Evolutionary conservation across 176 grass and related monocot species (phyloP).

Genomic region (Thinopyrum elongatum): DNA sequence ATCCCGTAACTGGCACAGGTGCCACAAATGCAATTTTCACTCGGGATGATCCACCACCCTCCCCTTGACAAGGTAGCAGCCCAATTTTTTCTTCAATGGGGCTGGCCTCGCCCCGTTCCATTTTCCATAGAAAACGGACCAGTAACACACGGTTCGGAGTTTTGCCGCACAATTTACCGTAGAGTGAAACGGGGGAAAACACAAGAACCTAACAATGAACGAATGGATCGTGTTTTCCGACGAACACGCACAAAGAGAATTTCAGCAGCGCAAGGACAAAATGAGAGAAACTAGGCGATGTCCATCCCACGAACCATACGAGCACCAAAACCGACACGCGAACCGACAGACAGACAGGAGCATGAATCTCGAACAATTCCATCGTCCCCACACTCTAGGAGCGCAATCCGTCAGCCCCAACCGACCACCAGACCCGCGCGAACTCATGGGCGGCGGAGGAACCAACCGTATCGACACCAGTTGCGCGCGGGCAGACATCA

Average conservation of each 20-base stretch:
- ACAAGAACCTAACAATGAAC: not conserved
- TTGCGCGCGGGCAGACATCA: not conserved
- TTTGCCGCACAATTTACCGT: not conserved
- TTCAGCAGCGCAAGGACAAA: not conserved
- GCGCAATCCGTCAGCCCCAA: not conserved
- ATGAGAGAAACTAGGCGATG: not conserved
- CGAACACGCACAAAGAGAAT: not conserved
- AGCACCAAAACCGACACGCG: not conserved
- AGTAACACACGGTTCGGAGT: not conserved
- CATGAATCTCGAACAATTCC: slow-evolving; percentile 3
- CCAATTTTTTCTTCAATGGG: not conserved
- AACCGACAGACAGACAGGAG: not conserved
- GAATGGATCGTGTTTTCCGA: not conserved
- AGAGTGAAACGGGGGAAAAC: not conserved
- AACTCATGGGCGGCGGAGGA: not conserved
- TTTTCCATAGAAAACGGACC: not conserved
- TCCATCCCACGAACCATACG: not conserved
- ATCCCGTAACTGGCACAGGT: not conserved
- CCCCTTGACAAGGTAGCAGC: not conserved
- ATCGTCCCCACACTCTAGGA: not conserved
- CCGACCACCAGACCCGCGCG: not conserved
- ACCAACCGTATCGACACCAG: not conserved
- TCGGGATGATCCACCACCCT: not conserved
- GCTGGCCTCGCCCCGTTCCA: not conserved
- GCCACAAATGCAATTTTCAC: not conserved